These are phyloP conservation scores for Podosphaera xanthii DNA, from an alignment of 2,329 filamentous ascomycete genomes.

Conservation along the genomic window DNA sequence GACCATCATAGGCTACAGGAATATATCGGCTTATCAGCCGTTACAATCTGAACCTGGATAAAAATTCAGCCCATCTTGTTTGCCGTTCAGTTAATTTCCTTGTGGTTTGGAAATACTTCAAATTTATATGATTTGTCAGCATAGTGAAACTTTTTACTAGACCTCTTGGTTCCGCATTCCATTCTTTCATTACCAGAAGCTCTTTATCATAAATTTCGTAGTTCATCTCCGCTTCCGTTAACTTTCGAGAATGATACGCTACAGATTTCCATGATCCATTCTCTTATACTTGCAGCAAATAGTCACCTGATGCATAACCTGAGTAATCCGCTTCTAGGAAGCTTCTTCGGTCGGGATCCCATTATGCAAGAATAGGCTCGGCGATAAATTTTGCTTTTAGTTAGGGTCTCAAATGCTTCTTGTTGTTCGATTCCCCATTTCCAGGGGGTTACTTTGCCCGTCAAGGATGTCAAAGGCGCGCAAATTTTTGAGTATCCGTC, in stretches of 20 bases:
- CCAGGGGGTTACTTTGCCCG: neutral
- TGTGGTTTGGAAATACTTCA: neutral
- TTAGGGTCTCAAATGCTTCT: neutral
- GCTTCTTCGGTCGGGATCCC: neutral
- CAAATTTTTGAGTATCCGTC: neutral
- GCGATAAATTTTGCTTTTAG: neutral
- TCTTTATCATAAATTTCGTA: constrained; percentile 1
- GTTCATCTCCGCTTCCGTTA: neutral
- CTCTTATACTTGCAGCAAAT: neutral
- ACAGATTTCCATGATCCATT: neutral
- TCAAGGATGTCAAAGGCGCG: neutral
- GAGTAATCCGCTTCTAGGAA: neutral
- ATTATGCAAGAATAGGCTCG: neutral
- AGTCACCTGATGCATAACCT: neutral
- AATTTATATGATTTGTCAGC: neutral
- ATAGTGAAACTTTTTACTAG: neutral
- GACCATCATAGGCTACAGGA: too few relatives aligned
- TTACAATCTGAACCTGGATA: neutral
- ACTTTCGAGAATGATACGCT: neutral
- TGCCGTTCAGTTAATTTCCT: neutral
- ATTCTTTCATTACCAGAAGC: neutral
- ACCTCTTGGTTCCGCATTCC: neutral
- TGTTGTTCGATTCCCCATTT: neutral
- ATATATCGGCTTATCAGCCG: too few relatives aligned
- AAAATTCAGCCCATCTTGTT: neutral